phyloP scores from a whole-genome alignment of 2,329 filamentous ascomycete genomes.

The Helotiales sp. region DNA sequence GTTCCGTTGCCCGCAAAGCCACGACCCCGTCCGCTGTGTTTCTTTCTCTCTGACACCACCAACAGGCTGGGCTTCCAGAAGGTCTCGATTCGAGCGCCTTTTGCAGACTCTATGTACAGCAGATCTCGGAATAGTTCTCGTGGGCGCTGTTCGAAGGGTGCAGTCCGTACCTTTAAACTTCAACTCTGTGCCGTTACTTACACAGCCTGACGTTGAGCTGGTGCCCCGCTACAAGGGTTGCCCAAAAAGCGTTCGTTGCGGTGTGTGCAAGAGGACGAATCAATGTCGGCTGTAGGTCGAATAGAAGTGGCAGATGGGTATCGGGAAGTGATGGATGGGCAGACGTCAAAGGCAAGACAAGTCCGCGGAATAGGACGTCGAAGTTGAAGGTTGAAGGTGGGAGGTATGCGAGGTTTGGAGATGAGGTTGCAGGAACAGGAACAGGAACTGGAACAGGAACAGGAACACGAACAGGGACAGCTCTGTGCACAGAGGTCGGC shows the following conservation, averaged over 20 bases:
- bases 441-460: too few relatives aligned
- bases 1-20: not conserved
- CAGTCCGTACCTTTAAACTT: slow-evolving; percentile 33
- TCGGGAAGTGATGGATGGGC: not conserved
- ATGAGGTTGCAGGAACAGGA: slow-evolving; percentile 14
- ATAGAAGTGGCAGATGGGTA: slow-evolving; percentile 5
- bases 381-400: not conserved
- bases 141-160: slow-evolving; percentile 9
- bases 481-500: slow-evolving; percentile 18
- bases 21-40: not conserved
- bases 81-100: not conserved
- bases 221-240: slow-evolving; percentile 39
- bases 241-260: slow-evolving; percentile 3
- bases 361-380: not conserved
- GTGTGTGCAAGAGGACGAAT: not conserved
- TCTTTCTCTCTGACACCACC: not conserved
- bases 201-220: slow-evolving; percentile 31
- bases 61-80: slow-evolving; percentile 26
- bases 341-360: not conserved
- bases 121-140: slow-evolving; percentile 2
- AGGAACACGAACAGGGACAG: too few relatives aligned
- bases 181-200: slow-evolving; percentile 31
- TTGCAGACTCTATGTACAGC: slow-evolving; percentile 15
- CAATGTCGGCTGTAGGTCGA: slow-evolving; percentile 1
- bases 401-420: not conserved